Evolutionary conservation across 1,139 yeast genomes (phyloP).

Genomic region (Saccharomyces hybrid): DNA sequence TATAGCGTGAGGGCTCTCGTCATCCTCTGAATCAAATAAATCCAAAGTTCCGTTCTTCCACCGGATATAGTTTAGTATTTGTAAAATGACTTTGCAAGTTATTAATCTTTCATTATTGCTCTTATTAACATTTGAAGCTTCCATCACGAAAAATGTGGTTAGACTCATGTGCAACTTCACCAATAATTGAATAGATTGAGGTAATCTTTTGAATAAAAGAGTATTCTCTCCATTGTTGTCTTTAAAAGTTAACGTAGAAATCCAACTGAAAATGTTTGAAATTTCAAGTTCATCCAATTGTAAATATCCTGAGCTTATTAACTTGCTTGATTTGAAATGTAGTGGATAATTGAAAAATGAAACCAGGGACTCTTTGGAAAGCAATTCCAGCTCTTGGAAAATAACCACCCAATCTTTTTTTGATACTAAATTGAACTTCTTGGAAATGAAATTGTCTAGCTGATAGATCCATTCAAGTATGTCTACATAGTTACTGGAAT

Average conservation of each 20-base stretch:
- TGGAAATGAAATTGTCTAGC: constrained; percentile 56
- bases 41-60: constrained; percentile 61
- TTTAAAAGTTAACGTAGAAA: constrained; percentile 43
- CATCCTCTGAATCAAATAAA: constrained; percentile 38
- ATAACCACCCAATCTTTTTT: constrained; percentile 74
- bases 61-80: constrained; percentile 58
- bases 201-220: constrained; percentile 47
- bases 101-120: constrained; percentile 56
- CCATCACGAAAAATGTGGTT: constrained; percentile 55
- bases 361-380: constrained; percentile 44
- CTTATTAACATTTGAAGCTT: constrained; percentile 54
- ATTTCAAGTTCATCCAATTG: constrained; percentile 47
- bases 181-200: constrained; percentile 60
- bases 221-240: constrained; percentile 31
- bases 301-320: constrained; percentile 20
- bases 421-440: constrained; percentile 52
- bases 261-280: constrained; percentile 63
- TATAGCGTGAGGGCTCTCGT: constrained; percentile 25
- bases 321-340: constrained; percentile 13
- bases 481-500: constrained; percentile 30
- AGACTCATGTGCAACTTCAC: constrained; percentile 63
- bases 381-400: constrained; percentile 66
- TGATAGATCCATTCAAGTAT: constrained; percentile 42
- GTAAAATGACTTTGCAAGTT: constrained; percentile 62
- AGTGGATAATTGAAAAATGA: constrained; percentile 50